Evolutionary conservation across 768 basidiomycete genomes (phyloP).

Genomic region (Kwoniella bestiolae): DNA sequence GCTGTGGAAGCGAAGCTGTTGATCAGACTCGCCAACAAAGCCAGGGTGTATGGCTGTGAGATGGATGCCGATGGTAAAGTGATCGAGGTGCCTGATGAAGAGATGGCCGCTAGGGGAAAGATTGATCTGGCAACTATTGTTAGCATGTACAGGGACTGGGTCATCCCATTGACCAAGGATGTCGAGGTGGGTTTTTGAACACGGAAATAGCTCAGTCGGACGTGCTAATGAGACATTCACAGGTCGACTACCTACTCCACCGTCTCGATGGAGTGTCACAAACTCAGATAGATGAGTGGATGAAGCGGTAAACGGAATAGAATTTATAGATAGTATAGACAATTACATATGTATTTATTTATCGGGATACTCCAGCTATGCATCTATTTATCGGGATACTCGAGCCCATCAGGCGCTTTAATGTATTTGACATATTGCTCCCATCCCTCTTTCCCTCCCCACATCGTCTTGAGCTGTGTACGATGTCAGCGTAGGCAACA

Average conservation of each 20-base stretch:
- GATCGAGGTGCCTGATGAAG: slow-evolving; percentile 45
- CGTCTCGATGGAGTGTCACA: slow-evolving; percentile 83
- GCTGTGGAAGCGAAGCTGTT: slow-evolving; percentile 89
- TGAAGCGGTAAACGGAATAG: slow-evolving; percentile 18
- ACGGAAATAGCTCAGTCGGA: neutral
- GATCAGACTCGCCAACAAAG: slow-evolving; percentile 81
- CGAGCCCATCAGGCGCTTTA: slow-evolving; percentile 32
- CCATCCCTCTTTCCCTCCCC: slow-evolving; percentile 29
- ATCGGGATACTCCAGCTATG: too few species aligned
- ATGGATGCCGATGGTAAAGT: slow-evolving; percentile 61
- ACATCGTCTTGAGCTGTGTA: slow-evolving; percentile 34
- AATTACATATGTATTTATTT: neutral
- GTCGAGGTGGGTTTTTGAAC: slow-evolving; percentile 85
- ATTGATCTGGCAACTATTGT: slow-evolving; percentile 93
- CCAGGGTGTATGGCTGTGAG: slow-evolving; percentile 75
- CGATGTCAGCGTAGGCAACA: neutral
- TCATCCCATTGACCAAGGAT: slow-evolving; percentile 96
- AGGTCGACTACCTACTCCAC: slow-evolving; percentile 95
- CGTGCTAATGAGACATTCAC: neutral
- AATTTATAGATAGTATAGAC: neutral
- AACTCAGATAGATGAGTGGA: slow-evolving; percentile 74
- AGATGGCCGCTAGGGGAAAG: slow-evolving; percentile 61
- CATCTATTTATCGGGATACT: slow-evolving; percentile 28
- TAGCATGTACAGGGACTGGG: slow-evolving; percentile 88
- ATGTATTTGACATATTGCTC: slow-evolving; percentile 34